Base-by-base conservation (phyloP, 1,284 basidiomycete species). In the Cryptococcus sp. region DNA sequence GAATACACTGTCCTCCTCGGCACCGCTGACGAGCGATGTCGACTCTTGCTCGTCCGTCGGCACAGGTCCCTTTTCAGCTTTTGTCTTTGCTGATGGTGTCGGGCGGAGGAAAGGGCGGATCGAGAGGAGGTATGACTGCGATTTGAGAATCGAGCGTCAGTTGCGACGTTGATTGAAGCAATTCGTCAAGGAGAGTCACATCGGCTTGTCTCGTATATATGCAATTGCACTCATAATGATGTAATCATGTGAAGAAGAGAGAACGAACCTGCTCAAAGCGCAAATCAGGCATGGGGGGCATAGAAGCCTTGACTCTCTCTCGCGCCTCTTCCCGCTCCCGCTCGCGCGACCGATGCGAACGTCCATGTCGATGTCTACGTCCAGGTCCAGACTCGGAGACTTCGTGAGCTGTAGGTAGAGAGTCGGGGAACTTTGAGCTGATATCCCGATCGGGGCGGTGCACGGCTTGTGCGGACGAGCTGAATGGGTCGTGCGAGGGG, bases 261-360 rank as follows among this genome's bases (percentile, higher is more conserved):
- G 20, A 42, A 71, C 65, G 61, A 17, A 75, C 76, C 67, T 77
- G 73, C 65, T 79, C 78, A 53, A 77, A 78, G 20, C 78, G 64
- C 51, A 77, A 58, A 64, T 79, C 78, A 43, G 76, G 78, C 48
- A 79, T 63, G 15, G 73, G 71, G 22, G 75, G 75, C 62, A 76
- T 66, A n/a, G 58, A 65, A 25, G 64, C 61, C 54, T 69, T 70
- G 27, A 78, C 67, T 54, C 76, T 68, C 52, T 65, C 55, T 50
- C 73, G 67, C 8, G 65, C 76, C 42, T 74, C 65, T 59, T 66
- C 45, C 62, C 66, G 57, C 50, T 58, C 65, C 54, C 52, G 64
- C 51, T 17, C 47, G n/a, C 40, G 38, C 13, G 55, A 52, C 43
- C 48, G 55, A 47, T 50, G 58, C 16, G 54, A 52, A 48, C 61